These are phyloP conservation scores for Geranium brycei DNA, from an alignment of 345 rosid genomes.

Conservation along the genomic window DNA sequence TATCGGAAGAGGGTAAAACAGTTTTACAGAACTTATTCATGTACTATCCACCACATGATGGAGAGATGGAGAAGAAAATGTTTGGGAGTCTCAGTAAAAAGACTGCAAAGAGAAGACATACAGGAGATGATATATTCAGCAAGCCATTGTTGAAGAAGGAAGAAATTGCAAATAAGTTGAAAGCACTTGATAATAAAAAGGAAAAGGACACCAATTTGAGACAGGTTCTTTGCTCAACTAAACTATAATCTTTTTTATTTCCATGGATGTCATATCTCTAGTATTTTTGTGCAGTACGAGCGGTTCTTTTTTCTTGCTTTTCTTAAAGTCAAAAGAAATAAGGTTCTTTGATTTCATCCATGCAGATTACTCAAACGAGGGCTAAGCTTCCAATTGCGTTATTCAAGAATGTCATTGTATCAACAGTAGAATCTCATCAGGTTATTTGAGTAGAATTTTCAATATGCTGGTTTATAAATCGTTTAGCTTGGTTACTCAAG, in stretches of 20 bases:
- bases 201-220: slow-evolving; percentile 35
- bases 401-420: slow-evolving; percentile 52
- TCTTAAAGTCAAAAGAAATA: background rate
- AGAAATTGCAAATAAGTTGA: slow-evolving; percentile 43
- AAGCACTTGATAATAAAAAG: slow-evolving; percentile 36
- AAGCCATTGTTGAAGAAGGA: slow-evolving; percentile 40
- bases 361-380: slow-evolving; percentile 56
- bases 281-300: background rate
- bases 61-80: slow-evolving; percentile 25
- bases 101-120: slow-evolving; percentile 16
- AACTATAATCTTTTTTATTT: too few species aligned
- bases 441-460: slow-evolving; percentile 21
- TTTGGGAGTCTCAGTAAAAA: slow-evolving; percentile 20
- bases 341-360: slow-evolving; percentile 17
- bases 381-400: slow-evolving; percentile 78
- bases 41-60: slow-evolving; percentile 62
- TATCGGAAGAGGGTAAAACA: slow-evolving; percentile 43
- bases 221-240: slow-evolving; percentile 34
- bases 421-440: slow-evolving; percentile 68
- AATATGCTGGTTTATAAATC: slow-evolving; percentile 9
- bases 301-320: background rate
- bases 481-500: background rate
- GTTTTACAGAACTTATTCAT: slow-evolving; percentile 56
- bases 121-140: slow-evolving; percentile 45
- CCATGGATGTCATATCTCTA: too few species aligned